Base-by-base conservation (phyloP, 2,329 filamentous ascomycete genomes). In the Chrysoporthe cubensis region DNA sequence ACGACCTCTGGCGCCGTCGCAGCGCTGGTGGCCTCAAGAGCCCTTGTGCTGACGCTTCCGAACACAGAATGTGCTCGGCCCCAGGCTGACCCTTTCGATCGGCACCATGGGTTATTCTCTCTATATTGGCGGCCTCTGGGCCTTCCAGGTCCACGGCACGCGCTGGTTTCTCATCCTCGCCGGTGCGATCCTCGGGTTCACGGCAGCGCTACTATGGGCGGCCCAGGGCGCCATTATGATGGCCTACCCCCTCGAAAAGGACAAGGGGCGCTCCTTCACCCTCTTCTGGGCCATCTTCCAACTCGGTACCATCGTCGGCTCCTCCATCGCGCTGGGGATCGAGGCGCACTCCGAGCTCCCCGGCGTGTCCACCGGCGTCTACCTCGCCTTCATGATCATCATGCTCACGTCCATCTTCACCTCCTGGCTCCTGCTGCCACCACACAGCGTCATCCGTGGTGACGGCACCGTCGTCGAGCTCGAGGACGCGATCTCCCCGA, bases 321-420 rank as follows among this genome's bases (percentile, higher is more conserved):
- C 72, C 11, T 72, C 72, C 66, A 74, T 76, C 57, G 71, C 75
- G 14, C 70, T 74, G 13, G 72, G 71, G 43, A 73, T 73, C 43
- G 64, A 71, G 60, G 69, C 69, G 16, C 11, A 71, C 62, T 71
- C 66, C 18, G 69, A 62, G 37, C 54, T 72, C 26, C 68, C 72
- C 18, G 67, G 69, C 13, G 74, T 76, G 11, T 71, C 72, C 6
- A 73, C 71, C 42, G 72, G 71, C 18, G 72, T 73, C 2, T 76
- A 75, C 66, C 64, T 72, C 34, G 73, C 72, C 60, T 72, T 76
- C 62, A 69, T 76, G 58, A 69, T 76, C 46, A 73, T 75, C 60
- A 71, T 72, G 71, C 62, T 72, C 26, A 66, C 69, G 1, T 65
- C 71, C n/a, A 68, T 71, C 13, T 43, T 68, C 7, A 59, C 70